A percentile compares a stretch with the other conserved stretches of the same genome.
phyloP scores from a whole-genome alignment of 768 basidiomycete genomes.

The Trametes gibbosa region DNA sequence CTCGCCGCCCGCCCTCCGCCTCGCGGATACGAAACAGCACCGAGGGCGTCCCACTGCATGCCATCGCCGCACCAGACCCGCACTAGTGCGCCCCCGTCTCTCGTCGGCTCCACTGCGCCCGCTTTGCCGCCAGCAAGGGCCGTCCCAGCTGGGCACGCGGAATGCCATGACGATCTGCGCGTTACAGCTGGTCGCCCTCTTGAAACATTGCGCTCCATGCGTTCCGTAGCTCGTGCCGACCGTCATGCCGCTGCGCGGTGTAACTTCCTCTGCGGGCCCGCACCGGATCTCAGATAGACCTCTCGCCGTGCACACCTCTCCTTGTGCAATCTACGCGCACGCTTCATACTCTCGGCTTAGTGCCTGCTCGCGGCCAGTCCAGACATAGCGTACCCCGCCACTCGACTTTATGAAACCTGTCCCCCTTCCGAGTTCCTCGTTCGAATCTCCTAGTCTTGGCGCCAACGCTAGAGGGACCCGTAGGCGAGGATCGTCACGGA shows the following conservation, averaged over 20 bases:
- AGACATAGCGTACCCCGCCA: no score
- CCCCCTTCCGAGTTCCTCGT: no score
- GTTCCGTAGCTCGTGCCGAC: no score
- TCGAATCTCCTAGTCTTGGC: no score
- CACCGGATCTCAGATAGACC: no score
- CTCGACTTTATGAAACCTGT: no score
- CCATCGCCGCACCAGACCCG: conserved; percentile 4
- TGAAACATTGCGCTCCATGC: conserved; percentile 5
- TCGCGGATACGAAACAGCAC: conserved; percentile 9
- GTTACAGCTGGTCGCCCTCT: not conserved
- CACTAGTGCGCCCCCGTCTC: not conserved
- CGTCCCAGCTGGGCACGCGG: not conserved
- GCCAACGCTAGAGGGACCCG: no score
- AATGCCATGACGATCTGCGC: conserved; percentile 5
- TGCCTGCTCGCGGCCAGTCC: not conserved
- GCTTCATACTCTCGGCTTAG: no score
- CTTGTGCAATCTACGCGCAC: not conserved
- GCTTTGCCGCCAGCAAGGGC: not conserved
- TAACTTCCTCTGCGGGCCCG: no score
- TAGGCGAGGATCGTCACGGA: conserved; percentile 8
- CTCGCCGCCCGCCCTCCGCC: not conserved
- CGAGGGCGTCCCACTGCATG: not conserved
- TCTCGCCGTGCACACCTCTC: no score
- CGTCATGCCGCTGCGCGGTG: no score
- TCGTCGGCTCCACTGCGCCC: not conserved